Evolutionary conservation across 768 basidiomycete genomes (phyloP).

Genomic region (Royoungia palumana): DNA sequence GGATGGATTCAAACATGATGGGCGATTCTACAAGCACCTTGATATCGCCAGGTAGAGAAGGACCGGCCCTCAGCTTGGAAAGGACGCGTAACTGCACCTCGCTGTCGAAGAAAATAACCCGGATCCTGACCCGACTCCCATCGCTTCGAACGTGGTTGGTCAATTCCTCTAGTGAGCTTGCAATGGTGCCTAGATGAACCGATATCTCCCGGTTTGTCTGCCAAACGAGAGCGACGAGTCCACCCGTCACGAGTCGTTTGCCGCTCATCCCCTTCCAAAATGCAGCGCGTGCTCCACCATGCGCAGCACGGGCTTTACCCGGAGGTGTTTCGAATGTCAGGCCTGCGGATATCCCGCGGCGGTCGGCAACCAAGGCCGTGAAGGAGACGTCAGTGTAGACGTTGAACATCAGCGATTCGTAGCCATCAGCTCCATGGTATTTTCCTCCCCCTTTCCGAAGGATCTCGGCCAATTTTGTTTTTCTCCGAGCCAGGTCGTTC

Average conservation of each 20-base stretch:
- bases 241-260: constrained; percentile 58
- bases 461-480: constrained; percentile 45
- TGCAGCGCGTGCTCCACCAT: constrained; percentile 37
- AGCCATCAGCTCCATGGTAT: constrained; percentile 45
- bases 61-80: constrained; percentile 33
- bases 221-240: constrained; percentile 62
- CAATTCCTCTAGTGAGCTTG: constrained; percentile 43
- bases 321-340: constrained; percentile 53
- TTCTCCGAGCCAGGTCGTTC: constrained; percentile 7
- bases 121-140: constrained; percentile 39
- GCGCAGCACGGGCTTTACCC: constrained; percentile 45
- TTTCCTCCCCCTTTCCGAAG: constrained; percentile 54
- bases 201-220: constrained; percentile 28
- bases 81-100: constrained; percentile 47
- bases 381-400: constrained; percentile 57
- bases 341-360: constrained; percentile 49
- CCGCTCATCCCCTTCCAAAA: constrained; percentile 64
- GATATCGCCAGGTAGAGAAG: constrained; percentile 21
- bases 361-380: constrained; percentile 42
- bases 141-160: constrained; percentile 38
- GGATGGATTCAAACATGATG: constrained; percentile 64
- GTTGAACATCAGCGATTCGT: constrained; percentile 57
- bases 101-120: constrained; percentile 63
- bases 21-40: constrained; percentile 55
- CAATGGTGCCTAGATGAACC: constrained; percentile 55